Evolutionary conservation across 345 rosid species (phyloP).

Genomic region (Cardamine resedifolia): DNA sequence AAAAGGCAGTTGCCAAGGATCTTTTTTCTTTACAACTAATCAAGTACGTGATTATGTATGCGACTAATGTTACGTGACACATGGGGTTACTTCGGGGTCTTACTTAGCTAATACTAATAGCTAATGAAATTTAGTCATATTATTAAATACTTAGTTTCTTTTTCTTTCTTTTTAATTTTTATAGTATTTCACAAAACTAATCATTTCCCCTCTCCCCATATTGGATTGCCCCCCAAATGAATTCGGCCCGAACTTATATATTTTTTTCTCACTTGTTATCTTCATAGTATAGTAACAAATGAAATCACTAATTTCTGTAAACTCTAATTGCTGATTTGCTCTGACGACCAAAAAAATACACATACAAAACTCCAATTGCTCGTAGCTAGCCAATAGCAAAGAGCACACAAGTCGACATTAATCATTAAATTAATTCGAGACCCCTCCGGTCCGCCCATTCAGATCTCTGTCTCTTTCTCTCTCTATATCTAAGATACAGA

Average conservation of each 20-base stretch:
- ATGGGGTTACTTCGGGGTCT: neutral
- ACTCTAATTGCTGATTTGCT: slow-evolving; percentile 19
- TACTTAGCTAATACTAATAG: slow-evolving; percentile 24
- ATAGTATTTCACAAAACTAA: neutral
- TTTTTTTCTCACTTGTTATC: slow-evolving; percentile 10
- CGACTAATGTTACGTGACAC: slow-evolving; percentile 12
- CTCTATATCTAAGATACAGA: slow-evolving; percentile 44
- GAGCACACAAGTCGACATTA: slow-evolving; percentile 29
- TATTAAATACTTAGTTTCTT: neutral
- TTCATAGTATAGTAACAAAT: slow-evolving; percentile 12
- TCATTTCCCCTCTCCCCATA: slow-evolving; percentile 8
- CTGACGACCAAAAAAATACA: neutral
- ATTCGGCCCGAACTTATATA: slow-evolving; percentile 30
- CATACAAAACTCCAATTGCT: slow-evolving; percentile 19
- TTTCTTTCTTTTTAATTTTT: neutral
- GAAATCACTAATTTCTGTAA: neutral
- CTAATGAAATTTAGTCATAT: neutral
- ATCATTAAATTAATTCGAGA: slow-evolving; percentile 37
- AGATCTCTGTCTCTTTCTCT: slow-evolving; percentile 46
- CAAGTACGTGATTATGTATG: slow-evolving; percentile 19
- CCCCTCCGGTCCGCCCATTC: slow-evolving; percentile 92
- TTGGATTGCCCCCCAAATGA: neutral
- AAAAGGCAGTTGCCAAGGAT: slow-evolving; percentile 5
- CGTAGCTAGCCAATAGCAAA: slow-evolving; percentile 27
- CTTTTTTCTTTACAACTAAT: slow-evolving; percentile 18